Base-by-base conservation (phyloP, 164 flowering plant species). In the Piper longum region DNA sequence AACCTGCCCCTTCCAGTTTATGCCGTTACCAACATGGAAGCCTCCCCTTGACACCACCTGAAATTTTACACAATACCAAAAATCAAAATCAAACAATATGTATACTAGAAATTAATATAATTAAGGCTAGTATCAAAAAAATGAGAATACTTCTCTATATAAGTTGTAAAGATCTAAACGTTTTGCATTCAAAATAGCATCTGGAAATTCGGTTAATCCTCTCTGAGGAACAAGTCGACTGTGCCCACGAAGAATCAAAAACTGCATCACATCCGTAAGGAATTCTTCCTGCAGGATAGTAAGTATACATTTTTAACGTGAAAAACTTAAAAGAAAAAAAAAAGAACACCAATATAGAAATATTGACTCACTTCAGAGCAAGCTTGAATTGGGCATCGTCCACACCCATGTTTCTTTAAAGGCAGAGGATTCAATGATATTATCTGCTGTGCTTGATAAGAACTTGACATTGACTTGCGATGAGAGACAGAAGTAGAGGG, bases 1-100 rank as follows among this genome's bases (percentile, higher is more conserved):
- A 72, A 95, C 92, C 71, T 95, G 99, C 44, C 99, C 99, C 79
- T 95, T 95, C 99, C 99, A 95, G 66, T 95, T 95, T 71, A 95
- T 95, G 77, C 99, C 99, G 71, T 95, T 95, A 45, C 99, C 99
- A 63, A 95, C 99, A 72, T 91, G 95, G 76, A 95, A 95, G 52
- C 99, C 99, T 60, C 99, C 99, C 71, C 99, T 83, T 55, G 99
- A 85, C 67, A 91, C 99, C 61, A 95, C 99, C 99, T 95, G 69
- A 56, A 62, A 43, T 17, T 36, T 9, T 48, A 8, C 12, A 6
- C 11, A 8, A 26, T 26, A 8, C 52, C 48, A 12, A 48, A 9
- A 14, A 9, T 3, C 2, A 5, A 9, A 48, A 5, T 9, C 52
- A 9, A 48, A 48, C 3, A 8, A 5, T 8, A 48, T 9, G 14